A percentile compares a stretch with the other conserved stretches of the same genome.
phyloP scores from a whole-genome alignment of 2,329 filamentous ascomycete genomes.

The Cercospora beticola region DNA sequence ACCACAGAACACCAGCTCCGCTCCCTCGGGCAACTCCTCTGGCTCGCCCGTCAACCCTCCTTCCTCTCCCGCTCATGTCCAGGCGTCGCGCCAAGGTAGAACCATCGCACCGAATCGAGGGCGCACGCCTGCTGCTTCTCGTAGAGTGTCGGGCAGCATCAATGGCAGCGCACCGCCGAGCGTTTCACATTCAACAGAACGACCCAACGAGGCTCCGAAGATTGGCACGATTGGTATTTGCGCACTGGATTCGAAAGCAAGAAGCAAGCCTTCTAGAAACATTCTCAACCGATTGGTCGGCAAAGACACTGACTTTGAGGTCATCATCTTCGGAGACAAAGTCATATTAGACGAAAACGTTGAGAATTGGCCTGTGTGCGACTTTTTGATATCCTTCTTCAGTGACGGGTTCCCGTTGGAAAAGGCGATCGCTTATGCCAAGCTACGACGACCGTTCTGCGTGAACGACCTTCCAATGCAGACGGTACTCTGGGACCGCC shows the following conservation, averaged over 20 bases:
- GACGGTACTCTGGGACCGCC: conserved; percentile 91
- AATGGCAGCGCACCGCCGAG: conserved; percentile 65
- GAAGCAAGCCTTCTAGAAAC: conserved; percentile 94
- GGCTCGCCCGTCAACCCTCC: conserved; percentile 77
- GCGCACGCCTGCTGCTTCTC: conserved; percentile 56
- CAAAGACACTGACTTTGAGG: conserved; percentile 90
- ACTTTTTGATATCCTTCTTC: conserved; percentile 97
- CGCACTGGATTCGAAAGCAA: conserved; percentile 89
- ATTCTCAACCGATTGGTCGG: conserved; percentile 90
- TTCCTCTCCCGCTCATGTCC: conserved; percentile 42
- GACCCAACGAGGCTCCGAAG: conserved; percentile 54
- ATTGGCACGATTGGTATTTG: conserved; percentile 83
- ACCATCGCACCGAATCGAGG: conserved; percentile 40
- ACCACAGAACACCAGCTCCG: conserved; percentile 28
- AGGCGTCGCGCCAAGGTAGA: conserved; percentile 25
- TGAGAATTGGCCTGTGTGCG: conserved; percentile 93
- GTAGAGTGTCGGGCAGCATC: conserved; percentile 63
- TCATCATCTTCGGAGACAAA: conserved; percentile 97
- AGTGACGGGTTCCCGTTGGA: conserved; percentile 95
- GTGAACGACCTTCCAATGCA: conserved; percentile 98
- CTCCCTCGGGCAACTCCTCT: conserved; percentile 71
- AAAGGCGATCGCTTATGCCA: conserved; percentile 94
- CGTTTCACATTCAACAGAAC: conserved; percentile 74
- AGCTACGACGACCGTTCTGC: conserved; percentile 90
- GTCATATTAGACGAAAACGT: conserved; percentile 96